Conservation (phyloP, 345 rosid species). For the Barbarea vulgaris region DNA sequence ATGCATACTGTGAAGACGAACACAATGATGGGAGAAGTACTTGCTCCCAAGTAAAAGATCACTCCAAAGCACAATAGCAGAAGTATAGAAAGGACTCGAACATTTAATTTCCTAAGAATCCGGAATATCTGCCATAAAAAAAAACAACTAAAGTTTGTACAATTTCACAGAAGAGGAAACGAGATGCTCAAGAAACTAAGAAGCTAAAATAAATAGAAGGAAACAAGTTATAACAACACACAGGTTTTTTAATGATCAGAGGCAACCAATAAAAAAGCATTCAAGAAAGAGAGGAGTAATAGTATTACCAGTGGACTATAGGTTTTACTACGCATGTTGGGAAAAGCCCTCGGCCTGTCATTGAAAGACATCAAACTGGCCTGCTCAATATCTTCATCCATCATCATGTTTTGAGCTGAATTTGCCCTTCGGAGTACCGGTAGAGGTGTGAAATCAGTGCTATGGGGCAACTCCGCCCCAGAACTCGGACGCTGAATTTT, state of each 20-base stretch:
- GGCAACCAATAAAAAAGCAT: constrained; percentile 8
- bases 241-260: constrained; percentile 7
- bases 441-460: constrained; percentile 40
- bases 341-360: constrained; percentile 73
- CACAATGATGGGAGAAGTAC: constrained; percentile 84
- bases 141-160: neutral
- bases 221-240: neutral
- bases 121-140: constrained; percentile 63
- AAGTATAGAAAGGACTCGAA: constrained; percentile 69
- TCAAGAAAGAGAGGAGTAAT: neutral
- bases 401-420: constrained; percentile 65
- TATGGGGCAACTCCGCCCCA: constrained; percentile 47
- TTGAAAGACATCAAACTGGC: constrained; percentile 55
- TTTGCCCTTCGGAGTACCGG: constrained; percentile 47
- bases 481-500: constrained; percentile 48
- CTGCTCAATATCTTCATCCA: constrained; percentile 71
- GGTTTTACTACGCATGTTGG: constrained; percentile 75
- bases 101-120: constrained; percentile 70
- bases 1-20: constrained; percentile 86
- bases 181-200: neutral
- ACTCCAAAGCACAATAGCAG: constrained; percentile 70
- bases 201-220: neutral
- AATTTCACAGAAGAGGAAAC: neutral
- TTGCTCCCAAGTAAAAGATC: constrained; percentile 79
- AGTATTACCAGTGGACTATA: constrained; percentile 63